Percentiles rank a stretch among this genome's conserved stretches.
Evolutionary conservation across 176 grass and related monocot species (phyloP).

Genomic region (Triticum urartu): DNA sequence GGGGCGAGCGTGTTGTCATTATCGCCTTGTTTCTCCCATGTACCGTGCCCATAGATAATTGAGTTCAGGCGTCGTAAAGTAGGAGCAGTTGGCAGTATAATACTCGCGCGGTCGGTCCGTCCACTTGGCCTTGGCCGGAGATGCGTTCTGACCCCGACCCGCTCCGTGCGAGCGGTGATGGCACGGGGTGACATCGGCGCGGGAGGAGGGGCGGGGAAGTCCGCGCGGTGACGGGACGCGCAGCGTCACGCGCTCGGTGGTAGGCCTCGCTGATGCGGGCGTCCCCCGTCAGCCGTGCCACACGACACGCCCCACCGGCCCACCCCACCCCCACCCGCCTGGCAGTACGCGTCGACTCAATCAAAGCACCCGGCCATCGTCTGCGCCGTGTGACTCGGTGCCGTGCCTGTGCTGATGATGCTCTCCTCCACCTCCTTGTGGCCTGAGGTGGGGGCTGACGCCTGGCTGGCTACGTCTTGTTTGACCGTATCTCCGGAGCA

Average conservation of each 20-base stretch:
- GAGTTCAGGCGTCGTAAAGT: background rate
- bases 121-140: background rate
- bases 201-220: constrained; percentile 40
- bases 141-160: background rate
- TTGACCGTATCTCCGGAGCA: background rate
- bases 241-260: constrained; percentile 38
- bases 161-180: background rate
- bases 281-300: constrained; percentile 5
- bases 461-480: background rate
- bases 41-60: background rate
- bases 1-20: no score
- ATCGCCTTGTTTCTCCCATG: no score
- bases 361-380: background rate
- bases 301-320: no score
- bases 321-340: no score
- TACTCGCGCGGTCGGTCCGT: no score
- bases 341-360: background rate
- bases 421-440: no score
- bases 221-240: constrained; percentile 52
- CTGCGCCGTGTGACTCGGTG: background rate
- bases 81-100: background rate
- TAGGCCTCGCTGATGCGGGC: constrained; percentile 46
- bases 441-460: background rate
- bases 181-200: background rate
- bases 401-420: background rate